Conservation (phyloP, 208 protist species). For the Dictyostelium gargantuum region DNA sequence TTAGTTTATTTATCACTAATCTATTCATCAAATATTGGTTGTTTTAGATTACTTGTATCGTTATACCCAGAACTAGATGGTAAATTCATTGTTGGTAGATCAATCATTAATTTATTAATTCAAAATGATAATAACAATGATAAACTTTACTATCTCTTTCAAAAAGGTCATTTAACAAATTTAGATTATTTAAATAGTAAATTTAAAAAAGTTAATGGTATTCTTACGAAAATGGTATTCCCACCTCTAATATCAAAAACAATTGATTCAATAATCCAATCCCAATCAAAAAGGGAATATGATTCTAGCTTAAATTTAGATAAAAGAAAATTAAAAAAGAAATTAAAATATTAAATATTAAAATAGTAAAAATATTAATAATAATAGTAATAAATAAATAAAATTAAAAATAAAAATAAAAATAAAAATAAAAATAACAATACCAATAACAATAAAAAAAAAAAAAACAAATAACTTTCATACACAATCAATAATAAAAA, state of each 20-base stretch:
- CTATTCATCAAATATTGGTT: neutral
- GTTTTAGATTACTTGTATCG: neutral
- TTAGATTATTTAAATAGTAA: neutral
- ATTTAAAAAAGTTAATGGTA: neutral
- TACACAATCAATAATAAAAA: too few species aligned
- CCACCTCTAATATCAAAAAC: neutral
- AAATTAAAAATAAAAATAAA: neutral
- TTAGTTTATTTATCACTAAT: neutral
- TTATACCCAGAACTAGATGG: neutral
- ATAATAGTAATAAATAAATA: neutral
- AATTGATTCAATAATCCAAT: neutral
- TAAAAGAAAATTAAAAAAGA: neutral
- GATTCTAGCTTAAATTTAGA: neutral
- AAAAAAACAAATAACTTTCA: too few species aligned
- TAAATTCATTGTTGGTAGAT: neutral
- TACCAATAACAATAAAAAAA: too few species aligned
- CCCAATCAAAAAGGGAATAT: neutral
- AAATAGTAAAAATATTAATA: neutral
- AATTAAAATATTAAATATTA: neutral
- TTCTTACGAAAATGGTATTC: neutral
- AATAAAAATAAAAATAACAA: too few species aligned
- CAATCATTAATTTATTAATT: neutral
- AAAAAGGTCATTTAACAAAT: neutral
- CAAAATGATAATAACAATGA: neutral
- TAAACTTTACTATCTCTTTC: neutral